These are phyloP conservation scores for Penicillium malachiteum DNA, from an alignment of 495 filamentous ascomycete species.

Conservation along the genomic window DNA sequence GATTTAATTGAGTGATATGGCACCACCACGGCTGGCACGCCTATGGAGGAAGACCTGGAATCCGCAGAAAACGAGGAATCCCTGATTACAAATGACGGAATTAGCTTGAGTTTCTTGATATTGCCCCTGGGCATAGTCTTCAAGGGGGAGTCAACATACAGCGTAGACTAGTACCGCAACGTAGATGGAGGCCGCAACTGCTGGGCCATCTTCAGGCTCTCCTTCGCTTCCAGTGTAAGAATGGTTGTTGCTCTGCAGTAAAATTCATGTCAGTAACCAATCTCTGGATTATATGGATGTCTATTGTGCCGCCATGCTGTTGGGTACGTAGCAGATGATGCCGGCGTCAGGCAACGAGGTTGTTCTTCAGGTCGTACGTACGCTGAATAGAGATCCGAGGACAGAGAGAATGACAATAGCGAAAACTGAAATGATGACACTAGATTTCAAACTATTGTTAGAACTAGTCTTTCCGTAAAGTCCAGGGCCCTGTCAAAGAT, in stretches of 20 bases:
- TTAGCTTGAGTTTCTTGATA: background rate
- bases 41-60: slow-evolving; percentile 79
- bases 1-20: slow-evolving; percentile 67
- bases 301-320: background rate
- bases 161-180: slow-evolving; percentile 80
- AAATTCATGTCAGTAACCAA: slow-evolving; percentile 7
- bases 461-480: background rate
- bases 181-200: slow-evolving; percentile 80
- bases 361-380: slow-evolving; percentile 27
- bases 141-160: slow-evolving; percentile 51
- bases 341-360: background rate
- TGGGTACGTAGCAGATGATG: slow-evolving; percentile 7
- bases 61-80: slow-evolving; percentile 86
- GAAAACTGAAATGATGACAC: slow-evolving; percentile 83
- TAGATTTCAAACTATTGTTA: slow-evolving; percentile 32
- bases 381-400: slow-evolving; percentile 75
- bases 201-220: slow-evolving; percentile 70
- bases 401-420: slow-evolving; percentile 85
- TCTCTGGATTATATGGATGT: background rate
- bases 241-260: slow-evolving; percentile 64
- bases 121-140: background rate
- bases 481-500: background rate
- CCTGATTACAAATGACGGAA: slow-evolving; percentile 44
- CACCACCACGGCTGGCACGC: slow-evolving; percentile 72
- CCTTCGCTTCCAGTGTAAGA: slow-evolving; percentile 73